These are phyloP conservation scores for Fusarium protoensiforme DNA, from an alignment of 2,329 filamentous ascomycete species.

Conservation along the genomic window DNA sequence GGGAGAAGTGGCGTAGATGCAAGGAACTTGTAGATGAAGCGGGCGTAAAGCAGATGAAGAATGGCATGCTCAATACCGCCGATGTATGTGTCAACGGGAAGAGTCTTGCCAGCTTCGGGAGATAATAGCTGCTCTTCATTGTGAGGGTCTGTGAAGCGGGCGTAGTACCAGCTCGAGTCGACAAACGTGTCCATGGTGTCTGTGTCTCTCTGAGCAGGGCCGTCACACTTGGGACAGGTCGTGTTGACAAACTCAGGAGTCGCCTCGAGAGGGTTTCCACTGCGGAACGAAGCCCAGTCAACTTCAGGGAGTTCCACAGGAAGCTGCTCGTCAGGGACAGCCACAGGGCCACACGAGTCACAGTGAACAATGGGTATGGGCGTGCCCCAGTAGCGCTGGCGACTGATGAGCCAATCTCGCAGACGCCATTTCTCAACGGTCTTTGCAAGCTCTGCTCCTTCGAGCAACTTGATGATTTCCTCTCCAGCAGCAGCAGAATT, in stretches of 20 bases:
- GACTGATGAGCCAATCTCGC: conserved; percentile 89
- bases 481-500: conserved; percentile 71
- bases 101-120: conserved; percentile 63
- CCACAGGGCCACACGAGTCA: conserved; percentile 77
- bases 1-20: conserved; percentile 65
- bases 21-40: conserved; percentile 91
- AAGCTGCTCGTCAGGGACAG: conserved; percentile 80
- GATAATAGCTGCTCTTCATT: conserved; percentile 73
- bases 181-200: conserved; percentile 98
- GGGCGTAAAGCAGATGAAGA: conserved; percentile 86
- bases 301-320: conserved; percentile 81
- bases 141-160: conserved; percentile 79
- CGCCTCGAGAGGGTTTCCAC: conserved; percentile 81
- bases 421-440: conserved; percentile 81
- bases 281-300: conserved; percentile 74
- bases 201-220: conserved; percentile 81
- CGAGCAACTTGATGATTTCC: conserved; percentile 68
- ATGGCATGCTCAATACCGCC: conserved; percentile 93
- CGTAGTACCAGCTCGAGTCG: conserved; percentile 94
- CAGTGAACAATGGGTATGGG: conserved; percentile 93
- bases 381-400: conserved; percentile 93
- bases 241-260: conserved; percentile 80
- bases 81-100: conserved; percentile 89
- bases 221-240: conserved; percentile 77
- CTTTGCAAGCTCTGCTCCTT: conserved; percentile 67